A percentile compares a stretch with the other conserved stretches of the same genome.
Conservation (phyloP, 768 basidiomycete genomes). For the Lentinula sp. region DNA sequence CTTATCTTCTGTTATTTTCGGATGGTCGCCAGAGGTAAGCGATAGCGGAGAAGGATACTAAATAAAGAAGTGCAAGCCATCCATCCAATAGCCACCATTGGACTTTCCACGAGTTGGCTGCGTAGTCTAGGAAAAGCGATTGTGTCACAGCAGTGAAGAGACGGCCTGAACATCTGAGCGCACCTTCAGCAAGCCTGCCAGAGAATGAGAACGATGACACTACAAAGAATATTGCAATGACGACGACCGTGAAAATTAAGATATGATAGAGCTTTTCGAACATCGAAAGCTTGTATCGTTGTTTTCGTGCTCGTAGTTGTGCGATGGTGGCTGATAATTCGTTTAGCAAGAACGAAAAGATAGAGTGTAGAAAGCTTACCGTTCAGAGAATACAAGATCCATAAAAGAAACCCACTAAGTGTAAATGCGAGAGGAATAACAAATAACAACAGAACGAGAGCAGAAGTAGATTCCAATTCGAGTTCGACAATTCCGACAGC, state of each 20-base stretch:
- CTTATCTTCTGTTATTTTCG: constrained; percentile 82
- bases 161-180: constrained; percentile 8
- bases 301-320: constrained; percentile 81
- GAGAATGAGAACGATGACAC: constrained; percentile 90
- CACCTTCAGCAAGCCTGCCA: constrained; percentile 86
- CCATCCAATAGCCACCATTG: constrained; percentile 98
- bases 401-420: constrained; percentile 90
- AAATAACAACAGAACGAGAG: constrained; percentile 78
- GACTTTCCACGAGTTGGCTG: constrained; percentile 81
- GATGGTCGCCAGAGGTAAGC: constrained; percentile 93
- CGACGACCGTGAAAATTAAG: constrained; percentile 72
- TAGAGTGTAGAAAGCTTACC: constrained; percentile 37
- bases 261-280: constrained; percentile 84
- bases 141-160: neutral
- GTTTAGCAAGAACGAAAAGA: constrained; percentile 1
- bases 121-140: constrained; percentile 57
- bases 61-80: constrained; percentile 85
- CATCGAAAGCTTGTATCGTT: constrained; percentile 82
- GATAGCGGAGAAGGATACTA: constrained; percentile 72
- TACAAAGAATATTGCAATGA: constrained; percentile 87
- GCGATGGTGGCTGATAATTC: constrained; percentile 67
- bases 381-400: constrained; percentile 91
- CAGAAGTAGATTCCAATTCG: constrained; percentile 85
- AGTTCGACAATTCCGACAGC: constrained; percentile 93
- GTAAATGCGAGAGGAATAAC: constrained; percentile 94